Evolutionary conservation across 306 rosid species (phyloP).

Genomic region (Mimosa bimucronata): DNA sequence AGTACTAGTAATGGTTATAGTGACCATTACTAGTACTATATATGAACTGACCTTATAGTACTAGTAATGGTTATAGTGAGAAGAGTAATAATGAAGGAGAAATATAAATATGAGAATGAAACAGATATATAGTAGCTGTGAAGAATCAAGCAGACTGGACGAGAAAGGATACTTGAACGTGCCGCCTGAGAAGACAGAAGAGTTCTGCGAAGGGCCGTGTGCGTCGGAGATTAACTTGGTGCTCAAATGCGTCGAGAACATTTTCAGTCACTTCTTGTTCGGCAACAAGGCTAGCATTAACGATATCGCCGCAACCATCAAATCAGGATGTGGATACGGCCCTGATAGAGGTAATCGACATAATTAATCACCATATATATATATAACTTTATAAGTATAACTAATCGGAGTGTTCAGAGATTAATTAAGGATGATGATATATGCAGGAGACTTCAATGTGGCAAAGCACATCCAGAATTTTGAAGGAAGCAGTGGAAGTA

Average conservation of each 20-base stretch:
- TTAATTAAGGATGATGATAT: background rate
- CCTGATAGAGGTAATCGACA: constrained; percentile 64
- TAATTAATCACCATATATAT: no score
- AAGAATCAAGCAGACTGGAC: constrained; percentile 62
- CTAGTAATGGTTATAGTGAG: no score
- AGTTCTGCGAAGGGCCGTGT: constrained; percentile 76
- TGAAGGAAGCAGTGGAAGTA: constrained; percentile 51
- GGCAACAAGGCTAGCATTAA: constrained; percentile 71
- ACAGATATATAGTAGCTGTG: constrained; percentile 80
- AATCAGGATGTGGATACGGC: constrained; percentile 79
- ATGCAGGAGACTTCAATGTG: constrained; percentile 75
- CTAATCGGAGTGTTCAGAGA: background rate
- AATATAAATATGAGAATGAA: background rate
- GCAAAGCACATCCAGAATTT: constrained; percentile 52
- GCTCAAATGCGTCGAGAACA: constrained; percentile 59
- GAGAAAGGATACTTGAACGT: constrained; percentile 66
- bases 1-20: no score
- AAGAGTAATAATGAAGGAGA: background rate
- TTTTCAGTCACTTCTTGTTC: constrained; percentile 65
- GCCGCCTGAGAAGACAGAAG: constrained; percentile 54
- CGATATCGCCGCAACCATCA: constrained; percentile 65
- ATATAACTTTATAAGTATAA: background rate
- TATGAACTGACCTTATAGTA: no score
- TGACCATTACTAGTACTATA: no score
- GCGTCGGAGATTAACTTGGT: constrained; percentile 70